phyloP scores from a whole-genome alignment of 2,329 filamentous ascomycete species.

The Leptographium wingfieldii region DNA sequence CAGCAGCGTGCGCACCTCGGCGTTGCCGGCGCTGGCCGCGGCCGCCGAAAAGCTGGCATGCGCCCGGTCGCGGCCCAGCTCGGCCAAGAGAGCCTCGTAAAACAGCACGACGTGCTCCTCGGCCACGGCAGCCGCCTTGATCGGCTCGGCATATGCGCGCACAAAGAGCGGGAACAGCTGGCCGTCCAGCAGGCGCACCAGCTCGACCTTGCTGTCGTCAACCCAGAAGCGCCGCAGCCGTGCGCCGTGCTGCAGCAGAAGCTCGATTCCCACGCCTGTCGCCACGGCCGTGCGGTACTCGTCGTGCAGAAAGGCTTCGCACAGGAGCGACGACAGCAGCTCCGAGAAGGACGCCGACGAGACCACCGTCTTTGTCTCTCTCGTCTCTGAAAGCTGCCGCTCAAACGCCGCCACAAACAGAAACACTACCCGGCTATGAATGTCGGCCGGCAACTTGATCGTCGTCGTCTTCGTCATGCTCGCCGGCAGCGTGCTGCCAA shows the following conservation, averaged over 20 bases:
- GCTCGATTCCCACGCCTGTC: slow-evolving; percentile 13
- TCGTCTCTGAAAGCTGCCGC: slow-evolving; percentile 14
- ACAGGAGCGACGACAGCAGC: slow-evolving; percentile 24
- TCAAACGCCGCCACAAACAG: not conserved
- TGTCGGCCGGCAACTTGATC: not conserved
- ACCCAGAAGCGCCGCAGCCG: slow-evolving; percentile 24
- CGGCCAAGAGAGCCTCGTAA: slow-evolving; percentile 26
- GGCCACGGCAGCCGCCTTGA: slow-evolving; percentile 10
- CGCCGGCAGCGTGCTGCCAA: not conserved
- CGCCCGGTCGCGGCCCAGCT: slow-evolving; percentile 23
- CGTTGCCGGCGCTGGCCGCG: slow-evolving; percentile 26
- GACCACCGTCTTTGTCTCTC: slow-evolving; percentile 18
- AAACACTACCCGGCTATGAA: not conserved
- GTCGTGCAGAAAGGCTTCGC: slow-evolving; percentile 26
- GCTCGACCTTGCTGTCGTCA: slow-evolving; percentile 16
- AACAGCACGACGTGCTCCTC: slow-evolving; percentile 23
- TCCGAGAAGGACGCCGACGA: slow-evolving; percentile 32
- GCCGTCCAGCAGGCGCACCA: slow-evolving; percentile 23
- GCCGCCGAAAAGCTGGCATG: slow-evolving; percentile 21
- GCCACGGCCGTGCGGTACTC: slow-evolving; percentile 17
- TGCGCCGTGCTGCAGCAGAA: slow-evolving; percentile 24
- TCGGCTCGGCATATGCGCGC: slow-evolving; percentile 17
- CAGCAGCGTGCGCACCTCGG: slow-evolving; percentile 21
- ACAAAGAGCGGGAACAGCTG: slow-evolving; percentile 27
- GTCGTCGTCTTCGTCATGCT: not conserved